Conservation (phyloP, 257 asterid species). For the Capsicum chinense region DNA sequence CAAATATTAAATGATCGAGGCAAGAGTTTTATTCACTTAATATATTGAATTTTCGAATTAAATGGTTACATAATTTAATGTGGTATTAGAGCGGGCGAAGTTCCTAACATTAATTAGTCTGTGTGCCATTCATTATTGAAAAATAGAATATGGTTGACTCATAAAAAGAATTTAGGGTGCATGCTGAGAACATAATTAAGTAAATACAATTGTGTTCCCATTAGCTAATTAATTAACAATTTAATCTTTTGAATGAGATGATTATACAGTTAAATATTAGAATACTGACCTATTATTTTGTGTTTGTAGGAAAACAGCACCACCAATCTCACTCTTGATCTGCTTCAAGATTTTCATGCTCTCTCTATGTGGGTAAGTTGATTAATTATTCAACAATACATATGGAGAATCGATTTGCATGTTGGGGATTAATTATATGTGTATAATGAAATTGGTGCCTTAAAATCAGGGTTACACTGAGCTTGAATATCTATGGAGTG, state of each 20-base stretch:
- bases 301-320: constrained; percentile 70
- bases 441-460: neutral
- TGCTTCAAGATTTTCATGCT: constrained; percentile 73
- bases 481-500: constrained; percentile 71
- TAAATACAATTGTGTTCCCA: neutral
- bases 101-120: neutral
- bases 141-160: neutral
- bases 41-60: neutral
- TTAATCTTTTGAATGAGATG: neutral
- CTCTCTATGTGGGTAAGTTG: constrained; percentile 64
- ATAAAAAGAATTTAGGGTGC: neutral
- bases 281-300: neutral
- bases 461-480: constrained; percentile 69
- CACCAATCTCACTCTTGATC: constrained; percentile 59
- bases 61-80: neutral
- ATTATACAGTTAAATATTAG: neutral
- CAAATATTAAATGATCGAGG: neutral
- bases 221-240: neutral
- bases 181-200: neutral
- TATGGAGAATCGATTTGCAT: neutral
- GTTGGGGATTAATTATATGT: neutral
- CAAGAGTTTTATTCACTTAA: neutral
- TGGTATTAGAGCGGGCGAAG: neutral
- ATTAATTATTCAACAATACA: neutral
- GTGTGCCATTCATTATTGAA: neutral